Conservation (phyloP, 2,329 filamentous ascomycete species). For the Bipolaris bicolor region DNA sequence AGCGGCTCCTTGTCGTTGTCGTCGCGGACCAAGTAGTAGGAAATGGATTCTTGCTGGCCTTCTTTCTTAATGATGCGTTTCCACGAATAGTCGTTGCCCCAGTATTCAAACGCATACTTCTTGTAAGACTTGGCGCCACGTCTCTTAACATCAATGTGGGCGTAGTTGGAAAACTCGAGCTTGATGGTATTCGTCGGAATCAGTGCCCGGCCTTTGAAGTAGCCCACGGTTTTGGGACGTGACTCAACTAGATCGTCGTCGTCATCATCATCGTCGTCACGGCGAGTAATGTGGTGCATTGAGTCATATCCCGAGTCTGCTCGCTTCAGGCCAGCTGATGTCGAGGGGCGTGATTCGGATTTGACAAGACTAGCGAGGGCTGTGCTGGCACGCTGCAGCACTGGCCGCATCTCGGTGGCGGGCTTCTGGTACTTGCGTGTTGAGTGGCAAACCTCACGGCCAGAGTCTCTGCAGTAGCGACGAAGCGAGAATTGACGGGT, state of each 20-base stretch:
- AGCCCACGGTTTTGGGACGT: constrained; percentile 43
- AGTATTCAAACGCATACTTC: constrained; percentile 91
- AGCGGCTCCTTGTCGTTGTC: constrained; percentile 66
- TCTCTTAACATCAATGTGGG: constrained; percentile 81
- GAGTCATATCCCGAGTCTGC: constrained; percentile 67
- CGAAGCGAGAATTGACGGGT: constrained; percentile 88
- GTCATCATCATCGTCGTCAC: constrained; percentile 26
- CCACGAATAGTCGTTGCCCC: constrained; percentile 87
- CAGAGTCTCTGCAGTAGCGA: constrained; percentile 89
- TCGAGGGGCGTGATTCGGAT: constrained; percentile 56
- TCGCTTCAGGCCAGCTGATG: constrained; percentile 55
- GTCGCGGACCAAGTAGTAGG: constrained; percentile 79
- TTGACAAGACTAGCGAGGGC: constrained; percentile 64
- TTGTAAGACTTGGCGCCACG: constrained; percentile 70
- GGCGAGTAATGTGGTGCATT: constrained; percentile 35
- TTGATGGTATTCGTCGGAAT: constrained; percentile 78
- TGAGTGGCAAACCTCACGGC: constrained; percentile 88
- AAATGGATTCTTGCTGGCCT: constrained; percentile 66
- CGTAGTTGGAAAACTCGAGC: constrained; percentile 97
- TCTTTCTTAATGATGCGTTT: constrained; percentile 74
- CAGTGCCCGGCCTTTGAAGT: constrained; percentile 49
- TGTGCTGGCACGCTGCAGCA: constrained; percentile 65
- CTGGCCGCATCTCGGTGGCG: constrained; percentile 56
- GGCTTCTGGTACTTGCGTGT: constrained; percentile 71
- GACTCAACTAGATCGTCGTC: constrained; percentile 26